phyloP scores from a whole-genome alignment of 23 red algal genomes.

The Cyanidiococcus yangmingshanensis region DNA sequence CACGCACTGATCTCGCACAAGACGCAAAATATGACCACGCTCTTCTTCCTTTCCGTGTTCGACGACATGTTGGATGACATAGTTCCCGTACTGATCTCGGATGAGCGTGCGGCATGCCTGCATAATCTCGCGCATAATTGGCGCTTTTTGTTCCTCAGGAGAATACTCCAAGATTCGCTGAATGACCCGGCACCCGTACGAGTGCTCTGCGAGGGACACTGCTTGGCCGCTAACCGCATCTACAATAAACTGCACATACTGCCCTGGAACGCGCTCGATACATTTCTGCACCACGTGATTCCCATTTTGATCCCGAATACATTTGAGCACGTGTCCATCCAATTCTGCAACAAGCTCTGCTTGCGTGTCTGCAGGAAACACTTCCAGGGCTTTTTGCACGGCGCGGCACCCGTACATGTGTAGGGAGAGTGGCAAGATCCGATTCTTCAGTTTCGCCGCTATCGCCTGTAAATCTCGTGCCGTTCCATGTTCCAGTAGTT shows the following conservation, averaged over 20 bases:
- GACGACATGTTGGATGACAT: slow-evolving; percentile 83
- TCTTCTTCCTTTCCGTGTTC: slow-evolving; percentile 72
- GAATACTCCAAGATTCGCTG: slow-evolving; percentile 87
- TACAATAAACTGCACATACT: slow-evolving; percentile 84
- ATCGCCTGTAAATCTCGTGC: slow-evolving; percentile 45
- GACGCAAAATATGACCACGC: slow-evolving; percentile 49
- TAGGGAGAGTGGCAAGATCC: slow-evolving; percentile 80
- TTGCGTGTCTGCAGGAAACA: slow-evolving; percentile 39
- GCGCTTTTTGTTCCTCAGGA: slow-evolving; percentile 61
- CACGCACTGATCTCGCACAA: slow-evolving; percentile 59
- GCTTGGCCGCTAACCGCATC: slow-evolving; percentile 74
- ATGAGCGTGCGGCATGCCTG: slow-evolving; percentile 46
- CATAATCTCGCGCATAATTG: slow-evolving; percentile 87
- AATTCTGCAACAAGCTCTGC: slow-evolving; percentile 62
- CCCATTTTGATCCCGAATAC: slow-evolving; percentile 98
- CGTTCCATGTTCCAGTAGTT: slow-evolving; percentile 75
- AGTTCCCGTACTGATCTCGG: slow-evolving; percentile 93
- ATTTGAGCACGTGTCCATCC: slow-evolving; percentile 93
- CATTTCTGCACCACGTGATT: slow-evolving; percentile 99
- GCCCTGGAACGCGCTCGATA: slow-evolving; percentile 68
- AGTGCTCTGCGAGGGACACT: slow-evolving; percentile 76
- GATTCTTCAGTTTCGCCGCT: slow-evolving; percentile 54
- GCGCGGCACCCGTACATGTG: slow-evolving; percentile 99
- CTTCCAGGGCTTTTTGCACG: slow-evolving; percentile 97
- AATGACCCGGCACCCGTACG: slow-evolving; percentile 96